A percentile compares a stretch with the other conserved stretches of the same genome.
phyloP scores from a whole-genome alignment of 306 rosid genomes.

The Dalbergia oliveri region DNA sequence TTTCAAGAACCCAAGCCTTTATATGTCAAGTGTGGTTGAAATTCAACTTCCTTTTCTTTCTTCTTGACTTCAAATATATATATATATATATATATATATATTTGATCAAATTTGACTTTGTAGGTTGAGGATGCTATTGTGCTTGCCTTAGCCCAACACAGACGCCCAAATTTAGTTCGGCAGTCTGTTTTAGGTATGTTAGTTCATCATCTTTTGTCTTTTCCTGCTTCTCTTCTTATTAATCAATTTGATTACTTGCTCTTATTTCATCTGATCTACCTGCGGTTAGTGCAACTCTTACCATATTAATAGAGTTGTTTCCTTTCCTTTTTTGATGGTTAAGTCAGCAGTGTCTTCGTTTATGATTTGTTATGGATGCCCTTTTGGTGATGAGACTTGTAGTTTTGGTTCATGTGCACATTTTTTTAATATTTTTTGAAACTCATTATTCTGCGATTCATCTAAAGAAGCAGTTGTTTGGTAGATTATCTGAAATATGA shows the following conservation, averaged over 20 bases:
- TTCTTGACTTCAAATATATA: slow-evolving; percentile 11
- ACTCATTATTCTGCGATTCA: neutral
- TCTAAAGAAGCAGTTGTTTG: slow-evolving; percentile 13
- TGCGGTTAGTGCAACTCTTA: slow-evolving; percentile 7
- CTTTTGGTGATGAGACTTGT: slow-evolving; percentile 24
- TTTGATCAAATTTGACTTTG: slow-evolving; percentile 20
- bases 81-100: neutral
- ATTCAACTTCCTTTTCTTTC: slow-evolving; percentile 23
- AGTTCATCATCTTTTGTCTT: slow-evolving; percentile 7
- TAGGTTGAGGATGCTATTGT: slow-evolving; percentile 96
- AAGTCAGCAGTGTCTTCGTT: neutral
- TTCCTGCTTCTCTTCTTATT: slow-evolving; percentile 17
- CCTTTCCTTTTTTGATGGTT: slow-evolving; percentile 26
- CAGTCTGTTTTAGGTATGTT: slow-evolving; percentile 67
- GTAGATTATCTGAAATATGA: slow-evolving; percentile 25
- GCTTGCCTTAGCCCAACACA: slow-evolving; percentile 81
- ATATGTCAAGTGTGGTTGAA: slow-evolving; percentile 5
- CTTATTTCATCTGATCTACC: slow-evolving; percentile 37
- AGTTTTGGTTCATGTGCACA: slow-evolving; percentile 23
- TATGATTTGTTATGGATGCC: neutral
- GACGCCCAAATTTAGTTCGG: slow-evolving; percentile 72
- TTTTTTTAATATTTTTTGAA: neutral
- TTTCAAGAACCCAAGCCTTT: slow-evolving; percentile 10
- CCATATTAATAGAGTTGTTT: slow-evolving; percentile 11
- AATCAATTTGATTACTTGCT: slow-evolving; percentile 5